Evolutionary conservation across 2,329 filamentous ascomycete genomes (phyloP).

Genomic region (Endothia cerciana): DNA sequence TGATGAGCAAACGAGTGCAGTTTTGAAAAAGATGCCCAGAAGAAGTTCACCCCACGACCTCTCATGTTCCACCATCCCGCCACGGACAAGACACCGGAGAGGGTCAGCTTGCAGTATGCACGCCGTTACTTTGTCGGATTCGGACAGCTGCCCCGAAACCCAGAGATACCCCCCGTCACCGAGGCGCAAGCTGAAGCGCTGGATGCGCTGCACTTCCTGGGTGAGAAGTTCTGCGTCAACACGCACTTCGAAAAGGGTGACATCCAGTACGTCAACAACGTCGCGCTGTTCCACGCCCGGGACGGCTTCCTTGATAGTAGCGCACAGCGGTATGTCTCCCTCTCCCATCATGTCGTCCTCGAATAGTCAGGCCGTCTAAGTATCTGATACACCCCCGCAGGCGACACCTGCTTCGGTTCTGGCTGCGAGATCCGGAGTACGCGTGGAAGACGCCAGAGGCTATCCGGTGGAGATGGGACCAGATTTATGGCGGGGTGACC

Average conservation of each 20-base stretch:
- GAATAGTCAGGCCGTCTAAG: conserved; percentile 46
- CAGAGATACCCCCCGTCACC: conserved; percentile 59
- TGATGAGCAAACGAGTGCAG: conserved; percentile 38
- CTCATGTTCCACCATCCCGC: conserved; percentile 60
- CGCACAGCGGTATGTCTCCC: conserved; percentile 46
- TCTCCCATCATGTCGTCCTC: conserved; percentile 30
- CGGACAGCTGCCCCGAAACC: conserved; percentile 54
- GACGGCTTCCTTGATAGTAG: conserved; percentile 51
- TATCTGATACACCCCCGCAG: conserved; percentile 35
- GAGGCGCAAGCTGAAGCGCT: conserved; percentile 58
- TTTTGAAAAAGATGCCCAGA: conserved; percentile 51
- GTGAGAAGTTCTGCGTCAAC: conserved; percentile 49
- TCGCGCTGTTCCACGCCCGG: conserved; percentile 57
- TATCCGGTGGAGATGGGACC: conserved; percentile 53
- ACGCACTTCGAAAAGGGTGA: conserved; percentile 55
- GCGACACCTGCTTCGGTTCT: conserved; percentile 54
- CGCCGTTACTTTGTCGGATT: conserved; percentile 63
- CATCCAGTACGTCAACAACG: conserved; percentile 59
- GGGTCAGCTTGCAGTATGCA: conserved; percentile 63
- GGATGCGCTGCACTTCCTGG: conserved; percentile 54
- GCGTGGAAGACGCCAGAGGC: conserved; percentile 52
- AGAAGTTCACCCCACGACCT: conserved; percentile 53
- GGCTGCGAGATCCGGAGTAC: conserved; percentile 53
- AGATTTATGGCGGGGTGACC: conserved; percentile 56
- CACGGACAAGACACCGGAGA: conserved; percentile 49